These are phyloP conservation scores for Pichia californica DNA, from an alignment of 805 yeast genomes.

Conservation along the genomic window DNA sequence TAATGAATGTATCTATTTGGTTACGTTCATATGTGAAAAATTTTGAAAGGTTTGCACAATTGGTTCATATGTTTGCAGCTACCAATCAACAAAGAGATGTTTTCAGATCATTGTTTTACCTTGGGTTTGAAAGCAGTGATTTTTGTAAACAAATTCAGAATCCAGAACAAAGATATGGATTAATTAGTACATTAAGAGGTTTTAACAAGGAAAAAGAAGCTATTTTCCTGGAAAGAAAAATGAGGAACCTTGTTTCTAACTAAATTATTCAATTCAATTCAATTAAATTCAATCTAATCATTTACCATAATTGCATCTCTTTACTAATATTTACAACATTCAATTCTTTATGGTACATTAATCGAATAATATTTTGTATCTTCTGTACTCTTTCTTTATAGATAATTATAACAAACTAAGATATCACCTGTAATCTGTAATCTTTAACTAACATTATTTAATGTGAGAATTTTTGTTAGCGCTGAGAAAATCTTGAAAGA, in stretches of 20 bases:
- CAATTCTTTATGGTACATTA: no score
- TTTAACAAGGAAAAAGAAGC: conserved; percentile 3
- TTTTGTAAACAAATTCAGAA: conserved; percentile 1
- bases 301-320: no score
- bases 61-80: conserved; percentile 7
- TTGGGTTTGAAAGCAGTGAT: not conserved
- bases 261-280: no score
- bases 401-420: no score
- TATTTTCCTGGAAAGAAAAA: not conserved
- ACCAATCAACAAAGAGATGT: conserved; percentile 5
- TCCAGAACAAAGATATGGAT: conserved; percentile 4
- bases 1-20: conserved; percentile 1
- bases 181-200: not conserved
- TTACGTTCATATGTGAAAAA: not conserved
- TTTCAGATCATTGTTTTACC: not conserved
- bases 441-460: no score
- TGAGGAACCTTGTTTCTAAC: not conserved
- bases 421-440: no score
- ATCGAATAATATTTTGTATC: no score
- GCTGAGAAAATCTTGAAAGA: no score
- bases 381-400: no score
- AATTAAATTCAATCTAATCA: no score
- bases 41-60: conserved; percentile 10
- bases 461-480: no score
- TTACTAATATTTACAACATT: no score